phyloP scores from a whole-genome alignment of 164 flowering plant species.

The Magnolia kwangsiensis region DNA sequence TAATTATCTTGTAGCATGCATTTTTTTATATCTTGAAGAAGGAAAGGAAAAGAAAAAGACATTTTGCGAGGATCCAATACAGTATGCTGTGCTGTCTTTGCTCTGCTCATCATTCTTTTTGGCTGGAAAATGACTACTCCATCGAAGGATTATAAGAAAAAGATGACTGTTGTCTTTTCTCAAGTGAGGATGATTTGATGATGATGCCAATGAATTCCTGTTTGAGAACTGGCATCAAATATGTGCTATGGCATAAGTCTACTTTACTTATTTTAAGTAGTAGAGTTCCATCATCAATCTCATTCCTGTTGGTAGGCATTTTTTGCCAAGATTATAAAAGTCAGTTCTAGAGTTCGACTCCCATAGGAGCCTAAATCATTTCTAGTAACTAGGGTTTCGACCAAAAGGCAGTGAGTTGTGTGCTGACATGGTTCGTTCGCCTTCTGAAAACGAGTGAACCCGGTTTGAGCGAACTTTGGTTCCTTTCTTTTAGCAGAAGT shows the following conservation, averaged over 20 bases:
- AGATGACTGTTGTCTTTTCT: neutral
- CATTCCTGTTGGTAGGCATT: neutral
- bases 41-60: neutral
- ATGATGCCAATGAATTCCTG: neutral
- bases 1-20: neutral
- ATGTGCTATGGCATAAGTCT: neutral
- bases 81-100: neutral
- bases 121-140: neutral
- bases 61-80: neutral
- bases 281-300: neutral
- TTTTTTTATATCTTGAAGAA: neutral
- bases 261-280: neutral
- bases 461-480: neutral
- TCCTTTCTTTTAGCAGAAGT: neutral
- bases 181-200: neutral
- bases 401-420: neutral
- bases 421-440: neutral
- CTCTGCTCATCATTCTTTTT: neutral
- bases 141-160: neutral
- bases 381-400: neutral
- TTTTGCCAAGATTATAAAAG: neutral
- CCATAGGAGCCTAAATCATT: neutral
- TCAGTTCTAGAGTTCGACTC: neutral
- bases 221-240: neutral
- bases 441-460: neutral